These are phyloP conservation scores for Suhomyces panamericanus DNA, from an alignment of 1,139 yeast species.

Conservation along the genomic window DNA sequence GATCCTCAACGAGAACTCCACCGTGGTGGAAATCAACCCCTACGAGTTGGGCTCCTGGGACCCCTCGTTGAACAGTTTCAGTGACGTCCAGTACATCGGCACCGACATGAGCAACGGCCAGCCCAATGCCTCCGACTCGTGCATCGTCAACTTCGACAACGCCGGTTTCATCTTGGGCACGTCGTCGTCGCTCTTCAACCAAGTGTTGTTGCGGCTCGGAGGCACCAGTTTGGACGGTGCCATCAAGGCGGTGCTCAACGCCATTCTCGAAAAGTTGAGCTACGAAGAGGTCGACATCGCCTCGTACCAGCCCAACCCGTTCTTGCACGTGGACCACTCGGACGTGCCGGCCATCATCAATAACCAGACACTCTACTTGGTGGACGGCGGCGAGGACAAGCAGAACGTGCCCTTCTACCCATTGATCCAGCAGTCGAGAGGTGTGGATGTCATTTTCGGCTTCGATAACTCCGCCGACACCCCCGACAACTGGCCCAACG, in stretches of 20 bases:
- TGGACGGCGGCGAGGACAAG: conserved; percentile 88
- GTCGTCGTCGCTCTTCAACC: conserved; percentile 67
- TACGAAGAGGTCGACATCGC: conserved; percentile 40
- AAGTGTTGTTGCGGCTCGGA: conserved; percentile 28
- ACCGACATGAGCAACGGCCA: conserved; percentile 31
- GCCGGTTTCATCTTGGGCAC: conserved; percentile 74
- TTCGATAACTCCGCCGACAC: conserved; percentile 88
- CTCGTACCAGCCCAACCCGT: conserved; percentile 44
- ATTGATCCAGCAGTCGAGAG: conserved; percentile 65
- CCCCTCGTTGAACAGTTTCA: conserved; percentile 34
- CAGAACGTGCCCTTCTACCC: conserved; percentile 83
- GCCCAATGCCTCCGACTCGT: conserved; percentile 29
- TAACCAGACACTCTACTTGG: conserved; percentile 55
- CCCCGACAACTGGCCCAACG: conserved; percentile 69
- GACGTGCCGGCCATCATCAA: conserved; percentile 24
- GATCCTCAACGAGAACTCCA: conserved; percentile 39
- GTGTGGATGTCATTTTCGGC: conserved; percentile 78
- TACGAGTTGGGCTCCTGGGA: conserved; percentile 51
- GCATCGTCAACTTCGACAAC: conserved; percentile 65
- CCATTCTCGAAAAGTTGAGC: conserved; percentile 30
- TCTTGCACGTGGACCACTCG: conserved; percentile 21
- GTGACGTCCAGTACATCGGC: conserved; percentile 37
- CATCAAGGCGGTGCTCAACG: conserved; percentile 28
- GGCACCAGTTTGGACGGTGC: conserved; percentile 21
- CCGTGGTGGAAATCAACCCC: conserved; percentile 44